Conservation (phyloP, 2,329 filamentous ascomycete genomes). For the Pyrenophora teres region DNA sequence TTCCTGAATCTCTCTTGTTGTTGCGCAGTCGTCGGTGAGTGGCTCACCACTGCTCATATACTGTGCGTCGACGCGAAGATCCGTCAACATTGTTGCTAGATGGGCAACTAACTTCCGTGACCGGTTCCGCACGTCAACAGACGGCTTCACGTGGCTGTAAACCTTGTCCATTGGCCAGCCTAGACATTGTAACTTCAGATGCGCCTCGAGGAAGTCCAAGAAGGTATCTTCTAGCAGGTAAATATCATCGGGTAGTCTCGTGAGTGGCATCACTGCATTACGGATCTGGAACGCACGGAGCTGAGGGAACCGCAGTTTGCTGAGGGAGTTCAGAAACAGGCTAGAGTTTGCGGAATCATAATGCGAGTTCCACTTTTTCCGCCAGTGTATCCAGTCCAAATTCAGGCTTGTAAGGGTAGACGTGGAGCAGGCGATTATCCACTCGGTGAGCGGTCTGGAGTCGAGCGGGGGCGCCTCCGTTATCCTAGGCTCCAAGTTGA, state of each 20-base stretch:
- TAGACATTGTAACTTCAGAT: constrained; percentile 51
- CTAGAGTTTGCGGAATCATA: constrained; percentile 10
- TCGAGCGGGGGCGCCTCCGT: constrained; percentile 1
- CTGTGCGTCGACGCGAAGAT: constrained; percentile 51
- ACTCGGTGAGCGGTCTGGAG: constrained; percentile 20
- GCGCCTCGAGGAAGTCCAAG: constrained; percentile 52
- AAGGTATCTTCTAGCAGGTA: constrained; percentile 48
- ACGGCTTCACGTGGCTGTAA: constrained; percentile 41
- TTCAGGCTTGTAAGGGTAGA: constrained; percentile 40
- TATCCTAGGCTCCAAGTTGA: constrained; percentile 4
- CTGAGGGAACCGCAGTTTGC: constrained; percentile 49
- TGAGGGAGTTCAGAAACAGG: constrained; percentile 33
- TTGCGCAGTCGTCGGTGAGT: constrained; percentile 33
- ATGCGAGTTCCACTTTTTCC: constrained; percentile 20
- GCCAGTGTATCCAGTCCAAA: constrained; percentile 45
- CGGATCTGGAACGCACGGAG: constrained; percentile 53
- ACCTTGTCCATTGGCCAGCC: constrained; percentile 55
- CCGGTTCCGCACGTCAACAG: constrained; percentile 30
- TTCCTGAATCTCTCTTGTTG: constrained; percentile 21
- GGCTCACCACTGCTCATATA: constrained; percentile 37
- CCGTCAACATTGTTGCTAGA: constrained; percentile 47
- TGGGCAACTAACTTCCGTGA: constrained; percentile 44
- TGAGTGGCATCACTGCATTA: constrained; percentile 49
- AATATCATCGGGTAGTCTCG: constrained; percentile 42
- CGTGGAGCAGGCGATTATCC: constrained; percentile 25